Percentiles rank a stretch among this genome's conserved stretches.
Conservation (phyloP, 306 rosid genomes). For the Prunus mira region DNA sequence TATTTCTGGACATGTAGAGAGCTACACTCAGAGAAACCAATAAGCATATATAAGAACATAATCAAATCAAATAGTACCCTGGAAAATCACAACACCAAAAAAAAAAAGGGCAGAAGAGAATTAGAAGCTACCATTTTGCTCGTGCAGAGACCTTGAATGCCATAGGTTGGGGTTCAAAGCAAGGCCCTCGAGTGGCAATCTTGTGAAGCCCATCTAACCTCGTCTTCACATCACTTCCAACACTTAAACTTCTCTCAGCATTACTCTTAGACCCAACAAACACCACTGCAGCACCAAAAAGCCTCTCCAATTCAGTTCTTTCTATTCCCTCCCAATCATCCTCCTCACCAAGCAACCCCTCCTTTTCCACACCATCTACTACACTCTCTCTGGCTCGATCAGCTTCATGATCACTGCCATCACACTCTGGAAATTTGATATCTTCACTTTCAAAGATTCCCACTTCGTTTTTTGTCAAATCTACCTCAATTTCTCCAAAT, state of each 20-base stretch:
- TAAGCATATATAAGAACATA: not conserved
- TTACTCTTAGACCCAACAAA: constrained; percentile 40
- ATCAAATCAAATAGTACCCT: not conserved
- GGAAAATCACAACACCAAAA: not conserved
- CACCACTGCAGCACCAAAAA: constrained; percentile 53
- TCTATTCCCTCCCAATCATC: constrained; percentile 86
- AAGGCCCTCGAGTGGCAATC: constrained; percentile 71
- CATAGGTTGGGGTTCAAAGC: constrained; percentile 65
- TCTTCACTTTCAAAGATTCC: constrained; percentile 11
- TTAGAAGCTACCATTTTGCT: constrained; percentile 58
- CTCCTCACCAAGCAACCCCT: constrained; percentile 27
- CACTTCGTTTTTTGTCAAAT: constrained; percentile 14
- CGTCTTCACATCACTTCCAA: constrained; percentile 47
- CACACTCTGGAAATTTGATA: constrained; percentile 24
- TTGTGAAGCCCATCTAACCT: constrained; percentile 59
- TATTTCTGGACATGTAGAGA: not conserved
- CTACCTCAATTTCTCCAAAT: constrained; percentile 23
- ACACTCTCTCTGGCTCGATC: constrained; percentile 18
- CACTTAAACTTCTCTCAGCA: constrained; percentile 25
- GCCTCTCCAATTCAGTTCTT: constrained; percentile 65
- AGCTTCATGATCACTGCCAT: constrained; percentile 15
- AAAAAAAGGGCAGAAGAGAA: not conserved
- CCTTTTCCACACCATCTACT: constrained; percentile 7
- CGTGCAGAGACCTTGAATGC: constrained; percentile 59
- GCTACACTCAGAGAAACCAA: not conserved